Conservation (phyloP, 2,329 filamentous ascomycete genomes). For the Fusarium annulatum region DNA sequence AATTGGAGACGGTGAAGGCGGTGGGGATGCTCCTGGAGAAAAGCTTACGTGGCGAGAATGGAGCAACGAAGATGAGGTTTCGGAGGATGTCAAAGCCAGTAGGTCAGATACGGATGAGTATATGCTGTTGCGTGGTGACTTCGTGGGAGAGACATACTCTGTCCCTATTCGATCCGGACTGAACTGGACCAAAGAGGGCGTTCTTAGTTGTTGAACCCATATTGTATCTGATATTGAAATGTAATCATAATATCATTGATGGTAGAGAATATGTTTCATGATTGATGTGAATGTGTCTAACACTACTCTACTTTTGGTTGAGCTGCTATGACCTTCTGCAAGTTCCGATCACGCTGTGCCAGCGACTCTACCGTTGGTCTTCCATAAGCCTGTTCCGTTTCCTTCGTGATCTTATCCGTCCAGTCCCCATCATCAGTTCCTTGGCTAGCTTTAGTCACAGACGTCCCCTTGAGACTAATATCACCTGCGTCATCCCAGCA, state of each 20-base stretch:
- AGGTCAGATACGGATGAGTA: neutral
- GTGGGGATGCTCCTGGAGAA: accelerated
- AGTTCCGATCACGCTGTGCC: conserved; percentile 21
- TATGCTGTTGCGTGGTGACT: neutral
- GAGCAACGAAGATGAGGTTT: neutral
- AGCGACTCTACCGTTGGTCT: conserved; percentile 6
- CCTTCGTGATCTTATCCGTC: conserved; percentile 16
- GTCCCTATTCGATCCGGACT: neutral
- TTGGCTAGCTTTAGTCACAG: neutral
- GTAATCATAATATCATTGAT: neutral
- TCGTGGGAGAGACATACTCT: neutral
- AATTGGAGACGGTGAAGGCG: accelerated
- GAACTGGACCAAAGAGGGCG: neutral
- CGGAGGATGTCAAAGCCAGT: neutral
- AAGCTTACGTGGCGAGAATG: neutral
- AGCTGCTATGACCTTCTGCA: conserved; percentile 26
- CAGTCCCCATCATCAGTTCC: neutral
- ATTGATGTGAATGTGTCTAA: accelerated
- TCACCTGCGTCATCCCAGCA: conserved; percentile 31
- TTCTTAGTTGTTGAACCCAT: neutral
- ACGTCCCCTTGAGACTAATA: conserved; percentile 16
- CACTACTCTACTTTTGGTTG: conserved; percentile 14
- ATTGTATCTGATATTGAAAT: accelerated
- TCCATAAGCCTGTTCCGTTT: conserved; percentile 27
- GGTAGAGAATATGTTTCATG: neutral